Percentiles rank a stretch among this genome's conserved stretches.
phyloP scores from a whole-genome alignment of 2,329 filamentous ascomycete species.

The Eutypella sp. region DNA sequence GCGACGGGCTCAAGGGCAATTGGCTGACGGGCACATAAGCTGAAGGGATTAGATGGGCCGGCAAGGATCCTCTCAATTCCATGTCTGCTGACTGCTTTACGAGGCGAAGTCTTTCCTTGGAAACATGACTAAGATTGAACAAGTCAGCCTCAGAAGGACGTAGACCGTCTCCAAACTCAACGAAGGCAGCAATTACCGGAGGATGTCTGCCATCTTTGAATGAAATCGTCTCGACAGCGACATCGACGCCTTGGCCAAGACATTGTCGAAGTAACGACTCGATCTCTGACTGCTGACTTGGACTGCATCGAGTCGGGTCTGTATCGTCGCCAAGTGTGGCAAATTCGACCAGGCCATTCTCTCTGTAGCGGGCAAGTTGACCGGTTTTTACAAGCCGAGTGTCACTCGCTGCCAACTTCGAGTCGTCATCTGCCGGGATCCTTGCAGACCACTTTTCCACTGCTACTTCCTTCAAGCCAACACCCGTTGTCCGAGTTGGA shows the following conservation, averaged over 20 bases:
- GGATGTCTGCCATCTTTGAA: conserved; percentile 36
- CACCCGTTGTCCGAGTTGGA: conserved; percentile 39
- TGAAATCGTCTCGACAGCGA: conserved; percentile 42
- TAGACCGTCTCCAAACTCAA: conserved; percentile 40
- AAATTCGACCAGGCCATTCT: conserved; percentile 44
- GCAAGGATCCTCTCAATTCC: conserved; percentile 33
- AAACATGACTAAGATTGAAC: conserved; percentile 31
- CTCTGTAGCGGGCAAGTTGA: conserved; percentile 44
- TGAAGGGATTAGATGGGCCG: conserved; percentile 39
- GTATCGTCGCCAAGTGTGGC: conserved; percentile 40
- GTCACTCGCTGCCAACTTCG: conserved; percentile 18
- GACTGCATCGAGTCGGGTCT: conserved; percentile 32
- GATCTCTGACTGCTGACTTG: conserved; percentile 38
- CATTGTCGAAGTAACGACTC: conserved; percentile 43
- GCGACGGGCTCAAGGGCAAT: conserved; percentile 44
- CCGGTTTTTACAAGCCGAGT: conserved; percentile 42
- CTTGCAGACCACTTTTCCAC: conserved; percentile 16
- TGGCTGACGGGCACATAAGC: conserved; percentile 44
- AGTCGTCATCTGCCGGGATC: conserved; percentile 13
- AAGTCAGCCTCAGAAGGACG: conserved; percentile 35
- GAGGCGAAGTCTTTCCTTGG: conserved; percentile 38
- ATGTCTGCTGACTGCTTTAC: conserved; percentile 40
- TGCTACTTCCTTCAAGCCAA: conserved; percentile 28
- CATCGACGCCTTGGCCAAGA: conserved; percentile 42
- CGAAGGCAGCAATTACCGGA: conserved; percentile 41